A percentile compares a stretch with the other conserved stretches of the same genome.
These are phyloP conservation scores for Debaryomycetaceae sp. DNA, from an alignment of 1,139 yeast species.

Conservation along the genomic window DNA sequence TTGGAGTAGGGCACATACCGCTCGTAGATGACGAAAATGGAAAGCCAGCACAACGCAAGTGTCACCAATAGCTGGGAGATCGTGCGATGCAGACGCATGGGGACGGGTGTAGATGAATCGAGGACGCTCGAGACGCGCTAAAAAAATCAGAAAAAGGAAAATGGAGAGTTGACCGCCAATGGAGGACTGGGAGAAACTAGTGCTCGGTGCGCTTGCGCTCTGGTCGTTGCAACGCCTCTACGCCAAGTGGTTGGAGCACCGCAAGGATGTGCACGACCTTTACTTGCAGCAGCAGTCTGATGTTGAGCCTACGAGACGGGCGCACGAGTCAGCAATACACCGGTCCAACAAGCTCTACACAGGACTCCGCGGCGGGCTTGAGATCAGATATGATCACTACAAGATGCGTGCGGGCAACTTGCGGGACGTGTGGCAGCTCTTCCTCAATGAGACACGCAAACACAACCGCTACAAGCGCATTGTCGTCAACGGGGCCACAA, in stretches of 20 bases:
- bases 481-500: not conserved
- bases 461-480: slow-evolving; percentile 7
- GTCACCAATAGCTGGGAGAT: slow-evolving; percentile 22
- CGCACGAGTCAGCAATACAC: slow-evolving; percentile 59
- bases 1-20: slow-evolving; percentile 23
- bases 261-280: slow-evolving; percentile 50
- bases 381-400: slow-evolving; percentile 55
- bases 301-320: slow-evolving; percentile 51
- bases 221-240: slow-evolving; percentile 18
- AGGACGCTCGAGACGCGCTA: too few species aligned
- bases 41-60: slow-evolving; percentile 26
- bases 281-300: slow-evolving; percentile 60
- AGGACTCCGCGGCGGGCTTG: slow-evolving; percentile 63
- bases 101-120: not conserved
- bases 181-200: slow-evolving; percentile 9
- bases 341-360: slow-evolving; percentile 60
- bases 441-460: slow-evolving; percentile 17
- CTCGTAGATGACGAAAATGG: slow-evolving; percentile 31
- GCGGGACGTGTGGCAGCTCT: slow-evolving; percentile 58
- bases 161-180: slow-evolving; percentile 1
- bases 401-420: slow-evolving; percentile 65
- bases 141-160: too few species aligned
- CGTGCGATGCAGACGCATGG: slow-evolving; percentile 10
- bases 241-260: slow-evolving; percentile 21
- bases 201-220: slow-evolving; percentile 15